Base-by-base conservation (phyloP, 116 monocot species). In the Iris pallida region DNA sequence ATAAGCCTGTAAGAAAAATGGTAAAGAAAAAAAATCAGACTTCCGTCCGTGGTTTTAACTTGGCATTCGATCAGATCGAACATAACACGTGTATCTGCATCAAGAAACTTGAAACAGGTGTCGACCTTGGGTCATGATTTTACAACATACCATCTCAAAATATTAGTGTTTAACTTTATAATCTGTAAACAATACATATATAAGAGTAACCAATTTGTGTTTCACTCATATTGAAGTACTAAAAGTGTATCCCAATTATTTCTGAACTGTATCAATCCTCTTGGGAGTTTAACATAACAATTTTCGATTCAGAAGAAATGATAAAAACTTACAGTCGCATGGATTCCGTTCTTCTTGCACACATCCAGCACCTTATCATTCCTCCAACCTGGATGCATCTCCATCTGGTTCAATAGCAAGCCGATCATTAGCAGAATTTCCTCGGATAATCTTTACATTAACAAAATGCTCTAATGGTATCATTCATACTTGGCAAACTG, bases 371-470 rank as follows among this genome's bases (percentile, higher is more conserved):
- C 71, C 80, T 81, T 83, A 61, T 86, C 83, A 20, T 86, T 83
- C 73, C 80, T 69, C 86, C 86, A 86, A 4, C 83, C 83, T 44
- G 85, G 82, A 45, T 89, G 89, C 85, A 85, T 78, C 77, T 85
- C 89, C 82, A 89, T 80, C 84, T 81, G 55, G 8, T 7, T 30
- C 11, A 12, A 52, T 44, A 42, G 41, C 52, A 57, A 55, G 15
- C 16, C 0, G 44, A 63, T 65, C 8, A 12, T 53, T 42, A 45
- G 8, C 20, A 46, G 19, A 10, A 54, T 72, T 9, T 10, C 7
- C 4, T 7, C 18, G 16, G 6, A 20, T 4, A 6, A 14, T 16
- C 5, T 15, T 15, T 56, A 16, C 56, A 56, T 15, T 2, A n/a
- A 56, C 6, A 56, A 56, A 6, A 16, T 51, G 20, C 5, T 30